Percentiles rank a stretch among this genome's conserved stretches.
phyloP scores from a whole-genome alignment of 2,329 filamentous ascomycete species.

The Ceratocystis cubensis region DNA sequence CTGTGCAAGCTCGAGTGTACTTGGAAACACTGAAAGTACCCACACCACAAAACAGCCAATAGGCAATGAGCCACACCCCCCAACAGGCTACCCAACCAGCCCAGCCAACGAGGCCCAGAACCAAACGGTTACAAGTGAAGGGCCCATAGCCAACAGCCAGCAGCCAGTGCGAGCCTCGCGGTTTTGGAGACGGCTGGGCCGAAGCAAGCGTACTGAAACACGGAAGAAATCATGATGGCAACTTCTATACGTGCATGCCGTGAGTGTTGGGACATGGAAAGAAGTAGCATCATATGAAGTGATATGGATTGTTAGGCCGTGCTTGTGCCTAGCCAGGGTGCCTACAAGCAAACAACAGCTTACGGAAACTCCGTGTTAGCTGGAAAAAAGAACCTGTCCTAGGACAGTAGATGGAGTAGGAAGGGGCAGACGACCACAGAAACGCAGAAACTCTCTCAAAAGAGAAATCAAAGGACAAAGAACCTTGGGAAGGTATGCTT shows the following conservation, averaged over 20 bases:
- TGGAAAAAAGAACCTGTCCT: background rate
- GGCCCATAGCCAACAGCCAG: background rate
- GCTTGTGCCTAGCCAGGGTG: background rate
- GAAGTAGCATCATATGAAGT: no score
- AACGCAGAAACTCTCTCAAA: background rate
- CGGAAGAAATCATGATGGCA: background rate
- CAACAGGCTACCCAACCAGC: background rate
- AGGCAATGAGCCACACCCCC: no score
- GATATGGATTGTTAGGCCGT: no score
- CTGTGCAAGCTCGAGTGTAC: background rate
- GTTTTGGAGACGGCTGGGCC: background rate
- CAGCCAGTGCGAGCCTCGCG: background rate
- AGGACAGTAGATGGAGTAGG: background rate
- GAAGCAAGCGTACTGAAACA: conserved; percentile 9
- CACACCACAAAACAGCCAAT: background rate
- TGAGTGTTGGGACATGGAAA: no score
- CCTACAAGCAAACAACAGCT: background rate
- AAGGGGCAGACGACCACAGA: background rate
- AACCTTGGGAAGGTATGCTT: no score
- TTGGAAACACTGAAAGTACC: background rate
- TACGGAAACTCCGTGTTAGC: background rate
- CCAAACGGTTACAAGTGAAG: background rate
- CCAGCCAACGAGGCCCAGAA: background rate
- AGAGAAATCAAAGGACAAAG: no score
- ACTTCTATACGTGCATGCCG: background rate